These are phyloP conservation scores for Garcia nutans DNA, from an alignment of 345 rosid genomes.

Conservation along the genomic window DNA sequence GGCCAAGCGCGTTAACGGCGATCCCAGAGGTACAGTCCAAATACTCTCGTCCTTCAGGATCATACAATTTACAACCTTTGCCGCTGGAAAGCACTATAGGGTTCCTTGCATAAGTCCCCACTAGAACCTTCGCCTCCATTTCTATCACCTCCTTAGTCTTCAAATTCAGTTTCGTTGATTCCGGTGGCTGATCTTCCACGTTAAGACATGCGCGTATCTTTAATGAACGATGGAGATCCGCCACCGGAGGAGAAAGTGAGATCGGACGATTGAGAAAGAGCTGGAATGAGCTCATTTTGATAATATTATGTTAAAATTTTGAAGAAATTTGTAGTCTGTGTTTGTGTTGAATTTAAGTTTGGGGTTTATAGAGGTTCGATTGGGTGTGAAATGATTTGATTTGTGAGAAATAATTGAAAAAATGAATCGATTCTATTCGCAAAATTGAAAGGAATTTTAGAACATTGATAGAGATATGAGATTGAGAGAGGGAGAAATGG, in stretches of 20 bases:
- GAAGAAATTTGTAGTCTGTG: background rate
- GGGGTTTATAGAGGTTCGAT: background rate
- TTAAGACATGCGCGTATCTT: constrained; percentile 26
- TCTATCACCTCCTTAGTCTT: constrained; percentile 60
- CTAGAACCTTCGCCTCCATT: constrained; percentile 52
- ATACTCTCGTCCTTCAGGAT: constrained; percentile 72
- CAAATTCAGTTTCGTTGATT: constrained; percentile 11
- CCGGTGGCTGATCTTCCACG: constrained; percentile 26
- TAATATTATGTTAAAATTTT: background rate
- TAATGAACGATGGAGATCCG: background rate
- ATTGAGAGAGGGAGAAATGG: background rate
- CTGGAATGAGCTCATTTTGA: constrained; percentile 19
- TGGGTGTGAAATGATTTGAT: background rate
- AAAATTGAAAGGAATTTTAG: background rate
- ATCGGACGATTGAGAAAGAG: constrained; percentile 4
- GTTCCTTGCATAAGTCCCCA: constrained; percentile 75
- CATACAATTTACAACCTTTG: constrained; percentile 75
- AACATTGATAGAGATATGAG: background rate
- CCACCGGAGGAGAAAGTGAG: background rate
- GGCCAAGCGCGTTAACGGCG: constrained; percentile 82
- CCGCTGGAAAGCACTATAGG: constrained; percentile 72
- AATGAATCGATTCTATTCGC: background rate
- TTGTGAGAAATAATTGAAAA: background rate
- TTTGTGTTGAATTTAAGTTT: background rate
- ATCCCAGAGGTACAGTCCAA: constrained; percentile 75